phyloP scores from a whole-genome alignment of 129 eudicot species.

The Flaveria bidentis region DNA sequence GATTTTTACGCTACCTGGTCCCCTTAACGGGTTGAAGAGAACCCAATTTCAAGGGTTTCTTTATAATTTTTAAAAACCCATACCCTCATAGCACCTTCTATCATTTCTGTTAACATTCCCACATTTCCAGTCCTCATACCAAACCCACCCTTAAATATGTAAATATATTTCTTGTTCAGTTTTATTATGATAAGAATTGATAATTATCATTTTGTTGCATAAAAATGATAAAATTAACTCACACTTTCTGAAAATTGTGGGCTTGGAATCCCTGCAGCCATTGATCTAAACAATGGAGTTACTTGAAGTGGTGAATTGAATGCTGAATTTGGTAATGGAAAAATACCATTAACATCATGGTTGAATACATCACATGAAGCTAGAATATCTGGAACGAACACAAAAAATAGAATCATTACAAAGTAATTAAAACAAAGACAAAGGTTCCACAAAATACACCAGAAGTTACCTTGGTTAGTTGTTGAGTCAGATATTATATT shows the following conservation, averaged over 20 bases:
- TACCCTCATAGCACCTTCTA: background rate
- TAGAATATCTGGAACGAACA: constrained; percentile 35
- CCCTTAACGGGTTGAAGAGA: background rate
- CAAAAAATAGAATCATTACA: constrained; percentile 8
- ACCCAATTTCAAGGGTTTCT: no score
- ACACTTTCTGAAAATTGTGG: constrained; percentile 98
- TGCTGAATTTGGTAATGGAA: constrained; percentile 52
- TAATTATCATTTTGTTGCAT: constrained; percentile 16
- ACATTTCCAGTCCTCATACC: background rate
- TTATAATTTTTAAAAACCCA: no score
- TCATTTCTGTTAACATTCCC: background rate
- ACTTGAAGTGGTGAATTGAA: constrained; percentile 83
- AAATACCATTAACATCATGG: constrained; percentile 32
- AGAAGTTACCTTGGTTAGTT: constrained; percentile 28
- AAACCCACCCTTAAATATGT: constrained; percentile 19
- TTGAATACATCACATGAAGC: constrained; percentile 42
- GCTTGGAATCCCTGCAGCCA: constrained; percentile 91
- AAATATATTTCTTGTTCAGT: constrained; percentile 40
- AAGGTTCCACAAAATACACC: background rate
- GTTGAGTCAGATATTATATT: constrained; percentile 30
- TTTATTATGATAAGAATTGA: constrained; percentile 41
- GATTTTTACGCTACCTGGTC: background rate
- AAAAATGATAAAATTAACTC: constrained; percentile 36
- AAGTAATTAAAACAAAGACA: background rate
- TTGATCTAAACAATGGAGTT: constrained; percentile 81